These are phyloP conservation scores for Acrocalymma vagum DNA, from an alignment of 2,329 filamentous ascomycete genomes.

Conservation along the genomic window DNA sequence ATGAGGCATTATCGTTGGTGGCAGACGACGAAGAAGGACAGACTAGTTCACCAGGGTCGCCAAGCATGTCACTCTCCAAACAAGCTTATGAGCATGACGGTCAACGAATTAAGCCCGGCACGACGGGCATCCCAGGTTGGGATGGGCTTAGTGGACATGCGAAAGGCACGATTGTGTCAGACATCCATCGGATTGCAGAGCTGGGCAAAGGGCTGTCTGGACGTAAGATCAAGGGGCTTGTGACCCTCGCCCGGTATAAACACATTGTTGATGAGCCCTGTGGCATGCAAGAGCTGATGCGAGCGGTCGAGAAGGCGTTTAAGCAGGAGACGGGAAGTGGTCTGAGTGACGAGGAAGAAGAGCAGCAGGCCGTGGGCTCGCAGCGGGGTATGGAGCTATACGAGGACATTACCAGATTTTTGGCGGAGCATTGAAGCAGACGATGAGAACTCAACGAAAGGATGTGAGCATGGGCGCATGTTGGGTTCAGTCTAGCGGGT, in stretches of 20 bases:
- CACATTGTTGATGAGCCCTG: slow-evolving; percentile 24
- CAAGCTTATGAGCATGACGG: too few relatives aligned
- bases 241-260: slow-evolving; percentile 22
- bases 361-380: too few relatives aligned
- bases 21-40: slow-evolving; percentile 1
- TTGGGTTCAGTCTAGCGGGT: too few relatives aligned
- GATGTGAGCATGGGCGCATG: too few relatives aligned
- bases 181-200: slow-evolving; percentile 42
- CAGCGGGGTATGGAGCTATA: too few relatives aligned
- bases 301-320: slow-evolving; percentile 16
- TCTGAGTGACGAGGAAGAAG: too few relatives aligned
- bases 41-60: too few relatives aligned
- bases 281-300: slow-evolving; percentile 16
- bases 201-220: slow-evolving; percentile 24
- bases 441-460: too few relatives aligned
- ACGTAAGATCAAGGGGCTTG: slow-evolving; percentile 23
- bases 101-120: not conserved
- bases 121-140: slow-evolving; percentile 9
- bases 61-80: not conserved
- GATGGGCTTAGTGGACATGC: slow-evolving; percentile 35
- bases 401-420: too few relatives aligned
- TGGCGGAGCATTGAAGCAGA: too few relatives aligned
- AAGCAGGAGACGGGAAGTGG: slow-evolving; percentile 6
- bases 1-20: too few relatives aligned
- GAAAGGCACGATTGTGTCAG: slow-evolving; percentile 26